Base-by-base conservation (phyloP, 2,329 filamentous ascomycete species). In the Fusarium bulbicola region DNA sequence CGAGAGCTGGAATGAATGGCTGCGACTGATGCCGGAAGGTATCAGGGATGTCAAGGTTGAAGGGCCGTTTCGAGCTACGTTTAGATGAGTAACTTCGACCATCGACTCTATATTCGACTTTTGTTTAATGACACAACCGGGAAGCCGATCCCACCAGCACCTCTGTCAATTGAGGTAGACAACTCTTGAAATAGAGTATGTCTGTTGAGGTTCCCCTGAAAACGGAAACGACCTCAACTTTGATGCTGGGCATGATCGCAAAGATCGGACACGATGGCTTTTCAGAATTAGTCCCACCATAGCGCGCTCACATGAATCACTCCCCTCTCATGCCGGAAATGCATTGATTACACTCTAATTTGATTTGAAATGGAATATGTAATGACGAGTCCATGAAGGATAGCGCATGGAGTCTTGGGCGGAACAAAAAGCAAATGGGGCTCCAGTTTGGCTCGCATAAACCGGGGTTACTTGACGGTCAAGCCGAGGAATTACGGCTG, bases 1-100 rank as follows among this genome's bases (percentile, higher is more conserved):
- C 59, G 87, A 90, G 57, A 85, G 80, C 61, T 89, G 88, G 88
- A 82, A 85, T 60, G 88, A 90, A 75, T 90, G 88, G 87, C 79
- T 90, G 70, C 85, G 88, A 28, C 81, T 87, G 75, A 87, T 90
- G 84, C 88, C 88, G 5, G 87, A 89, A 63, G 85, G 87, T 13
- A 84, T 90, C 72, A 85, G 82, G 73, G 87, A 89, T 65, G 82
- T 89, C 62, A 87, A 86, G 78, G 84, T 89, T 47, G 87, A 90
- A 30, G 86, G 86, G 7, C 86, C 86, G 26, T 87, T 83, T 59
- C 78, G 81, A 62, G 69, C 76, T 57, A 67, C 74, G 7, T 78
- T 75, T 64, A 77, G 76, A 63, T 78, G 60, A 74, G 64, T 20
- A 66, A 53, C 53, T 57, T 36, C 24, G 45, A 45, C 24, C 20